phyloP scores from a whole-genome alignment of 192 early-diverging fungal genomes.

The Haplosporangium gracile region DNA sequence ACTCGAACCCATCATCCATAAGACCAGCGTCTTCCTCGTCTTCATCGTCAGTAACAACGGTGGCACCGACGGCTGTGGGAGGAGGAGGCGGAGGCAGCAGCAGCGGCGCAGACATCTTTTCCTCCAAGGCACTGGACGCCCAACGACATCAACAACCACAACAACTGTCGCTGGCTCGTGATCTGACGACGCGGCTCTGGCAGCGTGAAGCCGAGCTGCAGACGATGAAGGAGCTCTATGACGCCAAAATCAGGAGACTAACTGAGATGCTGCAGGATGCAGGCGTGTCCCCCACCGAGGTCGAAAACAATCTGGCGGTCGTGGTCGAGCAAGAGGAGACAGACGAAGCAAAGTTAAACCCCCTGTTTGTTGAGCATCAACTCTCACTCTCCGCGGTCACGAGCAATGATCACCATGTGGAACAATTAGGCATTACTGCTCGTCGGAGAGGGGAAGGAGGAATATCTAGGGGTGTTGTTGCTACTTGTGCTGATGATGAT shows the following conservation, averaged over 20 bases:
- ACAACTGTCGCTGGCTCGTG: constrained; percentile 38
- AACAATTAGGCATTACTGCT: constrained; percentile 1
- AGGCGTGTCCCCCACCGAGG: constrained; percentile 49
- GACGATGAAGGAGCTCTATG: constrained; percentile 54
- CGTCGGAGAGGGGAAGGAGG: background rate
- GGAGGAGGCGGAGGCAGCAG: too few relatives aligned
- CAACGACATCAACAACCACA: background rate
- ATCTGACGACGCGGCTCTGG: constrained; percentile 53
- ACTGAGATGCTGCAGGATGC: constrained; percentile 57
- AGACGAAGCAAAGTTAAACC: constrained; percentile 15
- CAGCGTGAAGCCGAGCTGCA: constrained; percentile 54
- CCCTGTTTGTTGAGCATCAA: constrained; percentile 21
- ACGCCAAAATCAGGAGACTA: constrained; percentile 46
- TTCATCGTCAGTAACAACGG: background rate
- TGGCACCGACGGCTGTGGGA: background rate
- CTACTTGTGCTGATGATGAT: background rate
- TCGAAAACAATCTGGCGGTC: constrained; percentile 48
- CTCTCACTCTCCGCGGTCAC: background rate
- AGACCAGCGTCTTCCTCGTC: background rate
- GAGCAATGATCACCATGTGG: constrained; percentile 15
- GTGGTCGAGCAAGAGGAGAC: constrained; percentile 30
- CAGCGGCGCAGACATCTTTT: constrained; percentile 3
- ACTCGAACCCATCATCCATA: background rate
- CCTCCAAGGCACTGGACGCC: constrained; percentile 24
- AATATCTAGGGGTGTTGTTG: background rate